Base-by-base conservation (phyloP, 2,329 filamentous ascomycete genomes). In the Leptosphaerulina australis region DNA sequence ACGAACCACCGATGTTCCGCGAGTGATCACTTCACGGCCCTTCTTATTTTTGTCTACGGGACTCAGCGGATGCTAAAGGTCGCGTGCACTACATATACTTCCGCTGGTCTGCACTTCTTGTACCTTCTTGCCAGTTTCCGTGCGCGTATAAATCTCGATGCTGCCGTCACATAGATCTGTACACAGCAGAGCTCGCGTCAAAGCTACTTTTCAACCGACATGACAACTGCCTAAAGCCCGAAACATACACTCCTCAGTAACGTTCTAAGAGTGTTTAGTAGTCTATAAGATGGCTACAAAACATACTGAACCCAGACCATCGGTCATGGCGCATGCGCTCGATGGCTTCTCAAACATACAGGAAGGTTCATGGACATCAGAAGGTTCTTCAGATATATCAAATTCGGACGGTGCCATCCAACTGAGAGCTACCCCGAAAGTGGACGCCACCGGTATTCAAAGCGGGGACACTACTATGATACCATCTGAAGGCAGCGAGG, bases 381-480 rank as follows among this genome's bases (percentile, higher is more conserved):
- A 66, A 7, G 47, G 51, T 14, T 56, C 56, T n/a, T 60, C 62
- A 5, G 55, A 52, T n/a, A 49, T 59, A 33, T 62, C 64, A 28
- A 70, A 75, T 18, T 63, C 74, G n/a, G 76, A 79, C 48, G 69
- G 75, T 55, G 74, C 75, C 48, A 73, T 74, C 45, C 63, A 70
- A 18, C 50, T 76, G 36, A 62, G 71, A 26, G 49, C 72, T 7
- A 66, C 74, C 40, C 63, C 72, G 2, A 69, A 70, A 43, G 71
- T 67, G 5, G 60, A 74, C 18, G 61, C 73, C 12, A 59, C 66
- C 33, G 72, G 72, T 37, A 68, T 68, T 41, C 64, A 53, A 44
- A 66, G 65, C 35, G 56, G 49, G 14, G 60, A 64, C 38, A 62
- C 64, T 5, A 64, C 60, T 6, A 62, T 59, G 1, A 62, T 64